phyloP scores from a whole-genome alignment of 1,284 basidiomycete species.

The Moesziomyces sp. region DNA sequence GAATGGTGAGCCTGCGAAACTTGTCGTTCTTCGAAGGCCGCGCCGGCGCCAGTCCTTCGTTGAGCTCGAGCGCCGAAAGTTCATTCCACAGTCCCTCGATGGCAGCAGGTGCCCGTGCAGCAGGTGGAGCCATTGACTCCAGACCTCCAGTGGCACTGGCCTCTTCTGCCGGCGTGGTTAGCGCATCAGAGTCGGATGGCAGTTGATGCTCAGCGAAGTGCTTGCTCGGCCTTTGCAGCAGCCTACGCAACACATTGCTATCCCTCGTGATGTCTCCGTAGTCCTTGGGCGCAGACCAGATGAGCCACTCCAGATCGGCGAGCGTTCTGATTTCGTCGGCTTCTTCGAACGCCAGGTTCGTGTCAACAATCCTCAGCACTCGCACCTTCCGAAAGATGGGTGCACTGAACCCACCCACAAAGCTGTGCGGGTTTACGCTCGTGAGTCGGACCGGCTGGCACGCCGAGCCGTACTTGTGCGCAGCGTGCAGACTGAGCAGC shows the following conservation, averaged over 20 bases:
- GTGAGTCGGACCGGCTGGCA: slow-evolving; percentile 61
- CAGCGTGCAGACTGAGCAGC: slow-evolving; percentile 53
- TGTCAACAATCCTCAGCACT: slow-evolving; percentile 56
- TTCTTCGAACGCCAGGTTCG: slow-evolving; percentile 61
- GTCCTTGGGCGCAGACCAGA: slow-evolving; percentile 59
- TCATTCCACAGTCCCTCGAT: slow-evolving; percentile 34
- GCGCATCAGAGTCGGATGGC: neutral
- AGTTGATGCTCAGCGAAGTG: slow-evolving; percentile 15
- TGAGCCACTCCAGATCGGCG: slow-evolving; percentile 51
- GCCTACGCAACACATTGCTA: slow-evolving; percentile 39
- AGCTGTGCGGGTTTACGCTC: slow-evolving; percentile 64
- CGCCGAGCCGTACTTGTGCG: slow-evolving; percentile 60
- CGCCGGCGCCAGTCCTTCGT: slow-evolving; percentile 38
- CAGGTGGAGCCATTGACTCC: neutral
- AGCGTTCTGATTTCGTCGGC: slow-evolving; percentile 58
- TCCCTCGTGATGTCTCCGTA: slow-evolving; percentile 58
- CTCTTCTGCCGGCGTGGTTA: neutral
- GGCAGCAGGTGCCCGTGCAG: slow-evolving; percentile 3
- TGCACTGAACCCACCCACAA: slow-evolving; percentile 60
- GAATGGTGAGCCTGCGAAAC: slow-evolving; percentile 39
- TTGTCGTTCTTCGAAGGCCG: slow-evolving; percentile 44
- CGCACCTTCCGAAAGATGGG: slow-evolving; percentile 60
- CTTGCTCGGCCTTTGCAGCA: slow-evolving; percentile 39
- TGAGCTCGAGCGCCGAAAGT: slow-evolving; percentile 27
- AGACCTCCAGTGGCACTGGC: neutral